Evolutionary conservation across 202 grass and related monocot genomes (phyloP).

Genomic region (Schoenoplectus triqueter): DNA sequence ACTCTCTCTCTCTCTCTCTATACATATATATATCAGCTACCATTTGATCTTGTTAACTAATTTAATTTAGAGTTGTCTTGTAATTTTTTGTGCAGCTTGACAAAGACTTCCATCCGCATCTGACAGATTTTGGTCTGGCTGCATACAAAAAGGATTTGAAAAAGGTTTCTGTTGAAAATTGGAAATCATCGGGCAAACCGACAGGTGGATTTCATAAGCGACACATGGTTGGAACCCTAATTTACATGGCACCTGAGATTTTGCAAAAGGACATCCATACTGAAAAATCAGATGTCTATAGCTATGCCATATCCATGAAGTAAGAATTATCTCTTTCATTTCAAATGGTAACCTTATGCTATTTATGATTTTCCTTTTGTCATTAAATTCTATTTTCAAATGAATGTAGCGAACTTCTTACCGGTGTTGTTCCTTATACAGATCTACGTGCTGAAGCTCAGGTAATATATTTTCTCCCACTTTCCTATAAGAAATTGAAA

Average conservation of each 20-base stretch:
- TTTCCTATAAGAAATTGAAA: slow-evolving; percentile 10
- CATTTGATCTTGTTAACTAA: neutral
- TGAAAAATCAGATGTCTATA: slow-evolving; percentile 96
- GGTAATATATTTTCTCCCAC: slow-evolving; percentile 50
- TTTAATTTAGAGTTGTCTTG: slow-evolving; percentile 13
- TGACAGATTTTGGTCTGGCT: slow-evolving; percentile 95
- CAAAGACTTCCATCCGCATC: slow-evolving; percentile 62
- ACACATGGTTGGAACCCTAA: slow-evolving; percentile 95
- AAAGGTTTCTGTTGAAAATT: slow-evolving; percentile 77
- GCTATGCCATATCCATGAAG: slow-evolving; percentile 93
- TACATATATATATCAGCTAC: neutral
- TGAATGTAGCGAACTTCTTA: slow-evolving; percentile 87
- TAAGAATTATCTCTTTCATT: slow-evolving; percentile 57
- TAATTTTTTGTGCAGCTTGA: slow-evolving; percentile 62
- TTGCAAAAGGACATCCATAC: slow-evolving; percentile 89
- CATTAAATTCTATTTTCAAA: slow-evolving; percentile 28
- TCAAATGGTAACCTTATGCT: slow-evolving; percentile 30
- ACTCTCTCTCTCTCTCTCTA: no score
- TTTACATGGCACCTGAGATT: slow-evolving; percentile 99
- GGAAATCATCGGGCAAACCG: slow-evolving; percentile 93
- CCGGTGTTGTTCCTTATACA: slow-evolving; percentile 91
- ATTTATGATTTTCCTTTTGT: neutral
- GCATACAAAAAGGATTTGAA: slow-evolving; percentile 96
- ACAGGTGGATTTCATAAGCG: slow-evolving; percentile 97
- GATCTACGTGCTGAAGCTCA: slow-evolving; percentile 95